A percentile compares a stretch with the other conserved stretches of the same genome.
Conservation (phyloP, 2,329 filamentous ascomycete genomes). For the Venturia carpophila region DNA sequence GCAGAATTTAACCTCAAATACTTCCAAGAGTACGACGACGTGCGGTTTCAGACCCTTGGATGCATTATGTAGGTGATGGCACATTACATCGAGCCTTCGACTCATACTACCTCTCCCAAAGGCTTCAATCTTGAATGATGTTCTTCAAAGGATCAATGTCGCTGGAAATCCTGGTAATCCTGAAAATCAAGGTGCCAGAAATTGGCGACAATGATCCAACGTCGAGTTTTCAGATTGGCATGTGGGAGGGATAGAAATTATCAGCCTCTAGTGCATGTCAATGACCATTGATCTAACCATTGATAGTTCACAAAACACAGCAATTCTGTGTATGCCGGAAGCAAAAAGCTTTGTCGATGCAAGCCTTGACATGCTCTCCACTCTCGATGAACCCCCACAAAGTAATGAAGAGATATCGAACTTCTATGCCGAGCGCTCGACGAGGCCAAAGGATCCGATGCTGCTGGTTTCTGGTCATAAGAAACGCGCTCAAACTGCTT, state of each 20-base stretch:
- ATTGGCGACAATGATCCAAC: too few species aligned
- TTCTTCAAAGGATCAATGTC: neutral
- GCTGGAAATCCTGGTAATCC: neutral
- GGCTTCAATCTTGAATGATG: neutral
- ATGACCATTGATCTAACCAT: neutral
- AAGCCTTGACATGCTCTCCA: constrained; percentile 20
- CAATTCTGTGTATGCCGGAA: neutral
- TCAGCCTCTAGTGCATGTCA: neutral
- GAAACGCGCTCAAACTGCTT: constrained; percentile 66
- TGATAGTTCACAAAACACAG: constrained; percentile 21
- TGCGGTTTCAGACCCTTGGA: constrained; percentile 74
- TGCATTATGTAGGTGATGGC: constrained; percentile 55
- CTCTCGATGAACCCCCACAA: constrained; percentile 13
- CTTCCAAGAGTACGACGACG: constrained; percentile 71
- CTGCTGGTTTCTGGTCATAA: constrained; percentile 57
- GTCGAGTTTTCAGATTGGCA: neutral
- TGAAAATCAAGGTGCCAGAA: too few species aligned
- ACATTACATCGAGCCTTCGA: neutral
- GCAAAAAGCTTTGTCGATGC: neutral
- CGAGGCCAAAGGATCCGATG: constrained; percentile 60
- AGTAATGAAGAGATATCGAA: constrained; percentile 42
- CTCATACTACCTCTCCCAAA: neutral
- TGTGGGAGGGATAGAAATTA: neutral
- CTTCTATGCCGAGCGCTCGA: constrained; percentile 58
- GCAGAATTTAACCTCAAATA: constrained; percentile 71